Evolutionary conservation across 2,329 filamentous ascomycete species (phyloP).

Genomic region (Trichoderma afroharzianum): DNA sequence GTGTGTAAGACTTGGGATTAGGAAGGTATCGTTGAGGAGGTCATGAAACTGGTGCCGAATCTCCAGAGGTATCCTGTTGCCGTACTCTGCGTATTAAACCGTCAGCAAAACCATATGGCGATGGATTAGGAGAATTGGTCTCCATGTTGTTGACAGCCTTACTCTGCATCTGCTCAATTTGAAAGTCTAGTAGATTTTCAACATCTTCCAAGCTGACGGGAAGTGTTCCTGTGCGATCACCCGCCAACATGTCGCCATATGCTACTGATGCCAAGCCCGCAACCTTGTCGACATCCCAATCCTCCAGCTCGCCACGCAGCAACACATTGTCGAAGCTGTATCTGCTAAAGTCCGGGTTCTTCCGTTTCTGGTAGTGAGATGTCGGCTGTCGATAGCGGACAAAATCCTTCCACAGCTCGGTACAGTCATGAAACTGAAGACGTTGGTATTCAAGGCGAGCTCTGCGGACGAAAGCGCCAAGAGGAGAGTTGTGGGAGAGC

Average conservation of each 20-base stretch:
- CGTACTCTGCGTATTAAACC: slow-evolving; percentile 53
- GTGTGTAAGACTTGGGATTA: slow-evolving; percentile 70
- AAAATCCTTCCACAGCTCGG: slow-evolving; percentile 78
- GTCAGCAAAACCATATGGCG: slow-evolving; percentile 16
- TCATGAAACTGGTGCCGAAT: slow-evolving; percentile 68
- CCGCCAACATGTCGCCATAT: slow-evolving; percentile 52
- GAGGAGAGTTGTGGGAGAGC: slow-evolving; percentile 69
- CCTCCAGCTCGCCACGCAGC: slow-evolving; percentile 44
- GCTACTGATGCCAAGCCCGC: slow-evolving; percentile 45
- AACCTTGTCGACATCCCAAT: slow-evolving; percentile 44
- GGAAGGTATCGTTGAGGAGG: slow-evolving; percentile 62
- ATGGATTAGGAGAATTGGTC: neutral
- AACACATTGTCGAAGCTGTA: slow-evolving; percentile 58
- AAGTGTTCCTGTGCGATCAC: slow-evolving; percentile 38
- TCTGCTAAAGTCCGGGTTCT: slow-evolving; percentile 56
- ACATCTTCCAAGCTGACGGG: slow-evolving; percentile 73
- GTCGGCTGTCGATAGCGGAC: slow-evolving; percentile 77
- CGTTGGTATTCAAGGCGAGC: slow-evolving; percentile 75
- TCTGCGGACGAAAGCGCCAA: slow-evolving; percentile 76
- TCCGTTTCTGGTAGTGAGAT: slow-evolving; percentile 60
- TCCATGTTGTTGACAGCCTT: slow-evolving; percentile 26
- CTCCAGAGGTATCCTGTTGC: slow-evolving; percentile 70
- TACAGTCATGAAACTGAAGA: slow-evolving; percentile 74
- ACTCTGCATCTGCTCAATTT: slow-evolving; percentile 85
- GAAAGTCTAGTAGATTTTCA: slow-evolving; percentile 78